These are phyloP conservation scores for Sporormia fimetaria DNA, from an alignment of 495 filamentous ascomycete species.

Conservation along the genomic window DNA sequence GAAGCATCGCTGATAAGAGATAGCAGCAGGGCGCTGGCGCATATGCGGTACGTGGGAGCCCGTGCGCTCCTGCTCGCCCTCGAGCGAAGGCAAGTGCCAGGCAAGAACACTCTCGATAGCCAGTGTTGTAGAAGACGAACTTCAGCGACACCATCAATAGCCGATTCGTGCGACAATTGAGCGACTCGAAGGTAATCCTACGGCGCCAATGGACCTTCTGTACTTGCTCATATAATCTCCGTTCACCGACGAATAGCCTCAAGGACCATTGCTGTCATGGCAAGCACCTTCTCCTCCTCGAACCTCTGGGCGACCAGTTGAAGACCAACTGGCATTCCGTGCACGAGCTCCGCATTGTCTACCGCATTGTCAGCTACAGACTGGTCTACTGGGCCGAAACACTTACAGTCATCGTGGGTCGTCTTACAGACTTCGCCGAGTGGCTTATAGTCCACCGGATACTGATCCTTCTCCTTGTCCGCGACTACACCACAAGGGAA, in stretches of 20 bases:
- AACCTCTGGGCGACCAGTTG: constrained; percentile 42
- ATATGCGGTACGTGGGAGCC: too few species aligned
- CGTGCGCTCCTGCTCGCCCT: too few species aligned
- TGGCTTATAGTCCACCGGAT: constrained; percentile 6
- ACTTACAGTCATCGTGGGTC: constrained; percentile 21
- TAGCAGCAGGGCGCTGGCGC: too few species aligned
- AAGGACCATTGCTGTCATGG: constrained; percentile 25
- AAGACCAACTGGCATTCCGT: constrained; percentile 45
- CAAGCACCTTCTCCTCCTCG: constrained; percentile 41
- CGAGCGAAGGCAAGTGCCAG: too few species aligned
- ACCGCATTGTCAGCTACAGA: constrained; percentile 6
- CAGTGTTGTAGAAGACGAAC: too few species aligned
- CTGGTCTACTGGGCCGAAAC: background rate
- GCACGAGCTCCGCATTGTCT: constrained; percentile 44
- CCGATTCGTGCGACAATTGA: too few species aligned
- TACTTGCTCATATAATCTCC: too few species aligned
- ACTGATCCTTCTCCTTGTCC: constrained; percentile 25
- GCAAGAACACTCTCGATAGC: too few species aligned
- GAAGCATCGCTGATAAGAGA: too few species aligned
- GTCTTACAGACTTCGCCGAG: constrained; percentile 18
- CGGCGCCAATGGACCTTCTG: too few species aligned
- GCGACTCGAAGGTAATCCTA: too few species aligned
- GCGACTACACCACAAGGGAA: constrained; percentile 28
- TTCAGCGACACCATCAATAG: too few species aligned
- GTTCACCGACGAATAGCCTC: constrained; percentile 14